phyloP scores from a whole-genome alignment of 768 basidiomycete species.

The Psilocybe sp. region DNA sequence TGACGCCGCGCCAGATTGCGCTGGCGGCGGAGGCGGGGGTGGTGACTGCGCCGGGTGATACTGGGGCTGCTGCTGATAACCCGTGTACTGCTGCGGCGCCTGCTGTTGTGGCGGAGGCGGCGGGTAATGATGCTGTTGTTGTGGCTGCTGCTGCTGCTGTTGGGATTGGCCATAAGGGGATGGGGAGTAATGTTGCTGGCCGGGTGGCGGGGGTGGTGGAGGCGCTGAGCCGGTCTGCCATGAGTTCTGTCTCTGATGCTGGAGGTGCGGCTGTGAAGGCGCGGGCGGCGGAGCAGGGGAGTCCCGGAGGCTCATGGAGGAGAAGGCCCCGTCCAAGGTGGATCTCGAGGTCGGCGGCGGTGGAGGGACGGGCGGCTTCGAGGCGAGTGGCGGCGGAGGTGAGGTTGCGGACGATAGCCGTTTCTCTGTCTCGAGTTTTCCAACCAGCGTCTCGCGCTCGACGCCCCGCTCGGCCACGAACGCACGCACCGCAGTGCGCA shows the following conservation, averaged over 20 bases:
- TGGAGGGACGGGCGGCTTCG: conserved; percentile 48
- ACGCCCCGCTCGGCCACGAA: conserved; percentile 63
- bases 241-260: conserved; percentile 10
- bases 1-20: conserved; percentile 19
- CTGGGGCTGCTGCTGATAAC: conserved; percentile 15
- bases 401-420: conserved; percentile 50
- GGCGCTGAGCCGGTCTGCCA: conserved; percentile 20
- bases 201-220: conserved; percentile 17
- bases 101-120: conserved; percentile 19
- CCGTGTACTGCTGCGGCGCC: conserved; percentile 15
- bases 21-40: conserved; percentile 14
- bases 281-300: conserved; percentile 17
- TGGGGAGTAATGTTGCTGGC: conserved; percentile 12
- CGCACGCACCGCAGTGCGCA: conserved; percentile 54
- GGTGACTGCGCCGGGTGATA: conserved; percentile 15
- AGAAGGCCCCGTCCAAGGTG: conserved; percentile 47
- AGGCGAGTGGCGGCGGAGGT: conserved; percentile 42
- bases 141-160: conserved; percentile 14
- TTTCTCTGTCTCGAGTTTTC: conserved; percentile 71
- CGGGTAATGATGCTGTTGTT: conserved; percentile 11
- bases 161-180: conserved; percentile 11
- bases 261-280: too few species aligned
- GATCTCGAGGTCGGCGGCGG: conserved; percentile 38
- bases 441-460: conserved; percentile 69
- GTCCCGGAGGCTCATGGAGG: conserved; percentile 48